A percentile compares a stretch with the other conserved stretches of the same genome.
Evolutionary conservation across 2,329 filamentous ascomycete species (phyloP).

Genomic region (Pseudogymnoascus sp.): DNA sequence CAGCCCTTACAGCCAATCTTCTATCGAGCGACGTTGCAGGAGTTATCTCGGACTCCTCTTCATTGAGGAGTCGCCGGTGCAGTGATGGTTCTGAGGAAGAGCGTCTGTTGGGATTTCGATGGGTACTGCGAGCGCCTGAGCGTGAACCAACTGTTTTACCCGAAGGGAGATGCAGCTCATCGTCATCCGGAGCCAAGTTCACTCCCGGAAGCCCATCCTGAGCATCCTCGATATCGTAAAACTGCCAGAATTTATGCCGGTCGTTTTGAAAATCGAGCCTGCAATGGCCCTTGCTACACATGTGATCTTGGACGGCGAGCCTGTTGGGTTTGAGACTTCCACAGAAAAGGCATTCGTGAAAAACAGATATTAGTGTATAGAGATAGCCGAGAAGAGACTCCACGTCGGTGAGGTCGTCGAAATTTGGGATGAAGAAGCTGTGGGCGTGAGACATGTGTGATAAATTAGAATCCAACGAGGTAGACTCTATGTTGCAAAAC

Average conservation of each 20-base stretch:
- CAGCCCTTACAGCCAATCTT: conserved; percentile 10
- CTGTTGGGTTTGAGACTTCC: conserved; percentile 36
- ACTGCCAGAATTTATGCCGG: conserved; percentile 35
- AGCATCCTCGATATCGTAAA: conserved; percentile 32
- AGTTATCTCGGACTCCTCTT: not conserved
- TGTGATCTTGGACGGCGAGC: conserved; percentile 44
- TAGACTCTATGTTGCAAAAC: conserved; percentile 34
- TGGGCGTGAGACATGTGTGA: conserved; percentile 44
- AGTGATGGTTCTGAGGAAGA: not conserved
- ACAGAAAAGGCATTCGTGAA: conserved; percentile 45
- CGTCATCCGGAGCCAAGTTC: conserved; percentile 19
- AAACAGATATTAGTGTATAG: conserved; percentile 40
- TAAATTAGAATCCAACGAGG: conserved; percentile 32
- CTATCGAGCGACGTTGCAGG: not conserved
- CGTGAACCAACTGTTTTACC: conserved; percentile 31
- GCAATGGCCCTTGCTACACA: conserved; percentile 43
- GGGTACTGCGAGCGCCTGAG: conserved; percentile 13
- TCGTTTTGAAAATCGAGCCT: conserved; percentile 32
- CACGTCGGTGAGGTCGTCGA: conserved; percentile 38
- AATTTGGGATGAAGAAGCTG: conserved; percentile 38
- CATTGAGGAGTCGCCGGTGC: not conserved
- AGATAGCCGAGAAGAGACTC: conserved; percentile 42
- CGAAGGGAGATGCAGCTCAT: conserved; percentile 31
- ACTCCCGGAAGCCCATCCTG: not conserved
- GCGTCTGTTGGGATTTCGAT: conserved; percentile 5